A percentile compares a stretch with the other conserved stretches of the same genome.
Evolutionary conservation across 352 stramenopile species (phyloP).

Genomic region (Stramenopiles sp.): DNA sequence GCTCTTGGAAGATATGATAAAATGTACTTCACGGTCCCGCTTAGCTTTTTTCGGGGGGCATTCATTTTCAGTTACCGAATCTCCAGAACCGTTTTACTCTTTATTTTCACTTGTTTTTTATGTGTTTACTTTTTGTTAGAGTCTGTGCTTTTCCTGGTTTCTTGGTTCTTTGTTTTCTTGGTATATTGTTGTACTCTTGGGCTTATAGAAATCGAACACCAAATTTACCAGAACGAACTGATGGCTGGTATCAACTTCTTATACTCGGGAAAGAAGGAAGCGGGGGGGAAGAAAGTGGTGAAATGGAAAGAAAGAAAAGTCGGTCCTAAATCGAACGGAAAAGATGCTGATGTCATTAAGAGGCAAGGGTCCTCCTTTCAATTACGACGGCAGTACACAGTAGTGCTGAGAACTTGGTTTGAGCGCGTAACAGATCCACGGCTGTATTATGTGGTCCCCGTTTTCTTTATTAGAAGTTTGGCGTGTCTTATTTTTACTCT

Average conservation of each 20-base stretch:
- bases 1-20: not conserved
- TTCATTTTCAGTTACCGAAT: not conserved
- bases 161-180: not conserved
- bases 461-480: not conserved
- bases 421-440: not conserved
- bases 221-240: not conserved
- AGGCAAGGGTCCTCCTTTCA: not conserved
- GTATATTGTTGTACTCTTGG: not conserved
- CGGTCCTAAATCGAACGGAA: too few species aligned
- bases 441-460: not conserved
- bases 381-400: not conserved
- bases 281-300: too few species aligned
- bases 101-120: not conserved
- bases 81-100: not conserved
- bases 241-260: too few species aligned
- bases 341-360: not conserved
- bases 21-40: not conserved
- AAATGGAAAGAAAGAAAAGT: too few species aligned
- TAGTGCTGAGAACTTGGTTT: not conserved
- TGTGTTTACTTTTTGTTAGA: not conserved
- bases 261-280: too few species aligned
- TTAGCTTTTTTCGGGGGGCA: not conserved
- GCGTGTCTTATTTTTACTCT: too few species aligned
- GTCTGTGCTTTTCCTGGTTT: not conserved
- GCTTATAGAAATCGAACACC: not conserved